Base-by-base conservation (phyloP, 1,284 basidiomycete genomes). In the Erythrobasidium hasegawianum region DNA sequence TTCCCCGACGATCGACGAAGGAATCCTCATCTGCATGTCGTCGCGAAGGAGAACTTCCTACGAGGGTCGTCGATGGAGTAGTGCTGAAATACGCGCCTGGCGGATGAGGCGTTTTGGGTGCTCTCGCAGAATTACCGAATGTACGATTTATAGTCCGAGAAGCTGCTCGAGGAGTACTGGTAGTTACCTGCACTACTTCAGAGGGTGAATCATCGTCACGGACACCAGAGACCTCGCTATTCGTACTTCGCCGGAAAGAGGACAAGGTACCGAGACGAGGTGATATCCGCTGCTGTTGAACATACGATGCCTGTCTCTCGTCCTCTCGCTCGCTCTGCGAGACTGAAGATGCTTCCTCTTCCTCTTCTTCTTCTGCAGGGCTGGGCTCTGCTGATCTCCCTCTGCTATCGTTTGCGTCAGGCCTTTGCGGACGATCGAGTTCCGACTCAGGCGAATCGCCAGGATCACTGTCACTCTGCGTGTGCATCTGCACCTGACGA, bases 41-140 rank as follows among this genome's bases (percentile, higher is more conserved):
- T 16, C 14, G 2, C 5, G n/a, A 20, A 53, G 16, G 16, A 7
- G 50, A n/a, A 16, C 26, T 9, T 16, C 50, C 50, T n/a, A 50
- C 18, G 26, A n/a, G 39, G 11, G 20, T 13, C 11, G 22, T 11
- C 11, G 43, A 57, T 0, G 62, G 62, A 7, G 62, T 65, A 29
- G 39, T 26, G n/a, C 49, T 54, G 13, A 33, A 18, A 39, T 65
- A 65, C 24, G 47, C 41, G 9, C 62, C 62, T 5, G 62, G 62
- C 7, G 54, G 39, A 40, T 39, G 62, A 13, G 62, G 62, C 29
- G 62, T 65, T 41, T 64, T 64, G 14, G 61, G 61, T 1, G 61
- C 33, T 33, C 33, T 33, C 4, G 33, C 11, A 33, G 33, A 33
- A 33, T 33, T 33, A 11, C 33, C 33, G 11, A 33, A 33, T 5